Percentiles rank a stretch among this genome's conserved stretches.
Conservation (phyloP, 2,329 filamentous ascomycete species). For the Endoconidiophora laricicola region DNA sequence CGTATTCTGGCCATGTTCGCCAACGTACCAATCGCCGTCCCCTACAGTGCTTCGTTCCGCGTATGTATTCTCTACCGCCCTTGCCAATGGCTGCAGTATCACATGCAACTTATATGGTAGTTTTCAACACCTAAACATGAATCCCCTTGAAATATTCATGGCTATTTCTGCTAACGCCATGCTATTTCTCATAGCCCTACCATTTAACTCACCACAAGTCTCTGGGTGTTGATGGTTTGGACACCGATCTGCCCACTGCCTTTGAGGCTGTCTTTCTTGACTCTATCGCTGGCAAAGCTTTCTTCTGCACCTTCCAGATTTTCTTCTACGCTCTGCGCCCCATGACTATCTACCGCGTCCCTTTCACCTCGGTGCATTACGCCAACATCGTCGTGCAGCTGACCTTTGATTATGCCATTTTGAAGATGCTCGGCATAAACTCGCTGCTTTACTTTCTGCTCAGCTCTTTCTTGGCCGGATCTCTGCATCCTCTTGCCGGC, state of each 20-base stretch:
- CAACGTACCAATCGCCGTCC: slow-evolving; percentile 87
- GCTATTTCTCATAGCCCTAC: slow-evolving; percentile 49
- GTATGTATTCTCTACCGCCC: slow-evolving; percentile 29
- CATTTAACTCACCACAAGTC: slow-evolving; percentile 99
- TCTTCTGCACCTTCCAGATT: slow-evolving; percentile 99
- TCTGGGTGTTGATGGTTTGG: slow-evolving; percentile 85
- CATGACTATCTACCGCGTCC: slow-evolving; percentile 82
- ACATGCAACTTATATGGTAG: too few relatives aligned
- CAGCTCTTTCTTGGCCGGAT: slow-evolving; percentile 85
- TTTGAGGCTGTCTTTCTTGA: slow-evolving; percentile 86
- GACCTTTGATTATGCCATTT: slow-evolving; percentile 56
- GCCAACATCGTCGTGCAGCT: slow-evolving; percentile 68
- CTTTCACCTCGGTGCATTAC: slow-evolving; percentile 70
- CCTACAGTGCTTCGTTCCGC: slow-evolving; percentile 90
- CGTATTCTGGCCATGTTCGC: slow-evolving; percentile 79
- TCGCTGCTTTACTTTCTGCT: slow-evolving; percentile 70
- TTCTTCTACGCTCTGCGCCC: slow-evolving; percentile 95
- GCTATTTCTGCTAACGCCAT: background rate
- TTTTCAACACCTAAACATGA: background rate
- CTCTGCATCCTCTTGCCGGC: slow-evolving; percentile 81
- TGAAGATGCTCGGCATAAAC: slow-evolving; percentile 41
- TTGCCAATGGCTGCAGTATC: too few relatives aligned
- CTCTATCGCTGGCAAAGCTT: slow-evolving; percentile 88
- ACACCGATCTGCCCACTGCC: slow-evolving; percentile 86
- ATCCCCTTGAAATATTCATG: slow-evolving; percentile 12